phyloP scores from a whole-genome alignment of 352 stramenopile genomes.

The Peronospora belbahrii region DNA sequence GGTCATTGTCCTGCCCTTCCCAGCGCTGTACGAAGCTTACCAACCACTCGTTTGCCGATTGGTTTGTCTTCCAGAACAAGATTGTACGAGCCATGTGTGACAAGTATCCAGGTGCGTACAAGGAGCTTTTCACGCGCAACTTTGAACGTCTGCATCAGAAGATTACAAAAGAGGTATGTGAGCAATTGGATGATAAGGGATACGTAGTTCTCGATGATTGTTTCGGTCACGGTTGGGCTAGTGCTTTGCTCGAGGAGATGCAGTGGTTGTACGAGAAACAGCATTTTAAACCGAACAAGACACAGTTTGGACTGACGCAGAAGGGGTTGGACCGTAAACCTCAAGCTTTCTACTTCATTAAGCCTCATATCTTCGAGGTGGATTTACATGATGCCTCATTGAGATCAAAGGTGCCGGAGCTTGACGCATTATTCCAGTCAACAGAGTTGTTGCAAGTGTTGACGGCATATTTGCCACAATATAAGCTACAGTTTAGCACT shows the following conservation, averaged over 20 bases:
- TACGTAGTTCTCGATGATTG: slow-evolving; percentile 67
- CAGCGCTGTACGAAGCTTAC: too few species aligned
- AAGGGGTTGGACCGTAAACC: slow-evolving; percentile 16
- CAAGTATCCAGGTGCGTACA: slow-evolving; percentile 39
- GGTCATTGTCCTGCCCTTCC: neutral
- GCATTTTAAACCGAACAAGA: slow-evolving; percentile 75
- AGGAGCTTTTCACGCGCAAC: slow-evolving; percentile 44
- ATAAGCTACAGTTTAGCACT: slow-evolving; percentile 52
- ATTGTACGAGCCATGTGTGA: slow-evolving; percentile 8
- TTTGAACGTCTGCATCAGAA: slow-evolving; percentile 37
- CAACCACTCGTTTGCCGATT: slow-evolving; percentile 14
- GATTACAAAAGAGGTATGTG: slow-evolving; percentile 37
- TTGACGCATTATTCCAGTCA: slow-evolving; percentile 59
- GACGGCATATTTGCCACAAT: slow-evolving; percentile 42
- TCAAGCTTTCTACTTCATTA: slow-evolving; percentile 52
- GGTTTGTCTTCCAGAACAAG: neutral
- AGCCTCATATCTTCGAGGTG: slow-evolving; percentile 81
- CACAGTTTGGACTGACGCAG: slow-evolving; percentile 63
- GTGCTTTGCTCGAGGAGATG: slow-evolving; percentile 56
- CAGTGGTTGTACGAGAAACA: slow-evolving; percentile 39
- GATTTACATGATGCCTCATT: slow-evolving; percentile 64
- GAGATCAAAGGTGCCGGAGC: slow-evolving; percentile 46
- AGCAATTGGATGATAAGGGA: slow-evolving; percentile 38
- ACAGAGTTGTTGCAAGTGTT: slow-evolving; percentile 45
- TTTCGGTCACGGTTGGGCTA: slow-evolving; percentile 47